Evolutionary conservation across 2,329 filamentous ascomycete genomes (phyloP).

Genomic region (Cladobotryum protrusum): DNA sequence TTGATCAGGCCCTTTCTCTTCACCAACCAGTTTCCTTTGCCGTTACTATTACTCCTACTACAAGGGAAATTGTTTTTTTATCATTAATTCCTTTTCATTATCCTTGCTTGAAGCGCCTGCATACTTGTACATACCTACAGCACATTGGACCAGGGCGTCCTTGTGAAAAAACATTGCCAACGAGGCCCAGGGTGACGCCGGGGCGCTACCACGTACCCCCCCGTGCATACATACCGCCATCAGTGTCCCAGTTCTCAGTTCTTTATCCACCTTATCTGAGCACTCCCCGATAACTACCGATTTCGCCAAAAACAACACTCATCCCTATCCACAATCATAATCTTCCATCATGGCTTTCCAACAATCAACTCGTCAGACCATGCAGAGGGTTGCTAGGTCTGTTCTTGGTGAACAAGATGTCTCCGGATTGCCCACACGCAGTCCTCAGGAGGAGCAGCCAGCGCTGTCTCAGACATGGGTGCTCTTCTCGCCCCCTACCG

Average conservation of each 20-base stretch:
- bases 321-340: neutral
- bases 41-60: too few species aligned
- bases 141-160: too few species aligned
- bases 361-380: conserved; percentile 48
- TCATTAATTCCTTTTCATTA: too few species aligned
- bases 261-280: conserved; percentile 8
- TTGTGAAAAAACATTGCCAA: too few species aligned
- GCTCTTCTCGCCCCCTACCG: conserved; percentile 74
- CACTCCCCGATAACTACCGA: conserved; percentile 6
- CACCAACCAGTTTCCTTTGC: too few species aligned
- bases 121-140: too few species aligned
- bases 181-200: too few species aligned
- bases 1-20: too few species aligned
- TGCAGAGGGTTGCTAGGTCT: conserved; percentile 42
- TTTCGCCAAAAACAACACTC: conserved; percentile 8
- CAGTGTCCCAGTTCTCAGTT: neutral
- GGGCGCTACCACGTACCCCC: too few species aligned
- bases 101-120: too few species aligned
- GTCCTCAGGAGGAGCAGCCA: conserved; percentile 31
- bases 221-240: too few species aligned
- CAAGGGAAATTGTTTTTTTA: too few species aligned
- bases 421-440: conserved; percentile 19
- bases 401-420: conserved; percentile 34
- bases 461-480: conserved; percentile 92
- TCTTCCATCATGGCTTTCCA: conserved; percentile 49